Conservation (phyloP, 352 stramenopile genomes). For the Pelagophyceae sp. region DNA sequence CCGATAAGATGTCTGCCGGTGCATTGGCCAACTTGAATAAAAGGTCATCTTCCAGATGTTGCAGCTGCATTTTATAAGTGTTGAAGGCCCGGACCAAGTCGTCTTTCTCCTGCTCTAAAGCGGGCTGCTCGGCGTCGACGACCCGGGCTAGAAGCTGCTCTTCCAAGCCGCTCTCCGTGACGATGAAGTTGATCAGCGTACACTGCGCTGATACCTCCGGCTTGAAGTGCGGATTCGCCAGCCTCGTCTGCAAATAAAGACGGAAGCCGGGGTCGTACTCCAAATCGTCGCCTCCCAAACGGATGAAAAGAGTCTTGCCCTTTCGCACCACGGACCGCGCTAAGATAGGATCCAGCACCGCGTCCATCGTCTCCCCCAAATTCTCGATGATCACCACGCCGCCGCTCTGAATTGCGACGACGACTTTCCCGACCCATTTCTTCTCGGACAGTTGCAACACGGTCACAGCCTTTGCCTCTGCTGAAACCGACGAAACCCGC, state of each 20-base stretch:
- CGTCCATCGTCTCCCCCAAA: constrained; percentile 67
- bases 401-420: constrained; percentile 58
- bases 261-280: constrained; percentile 73
- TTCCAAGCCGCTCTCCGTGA: constrained; percentile 74
- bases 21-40: constrained; percentile 77
- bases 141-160: constrained; percentile 75
- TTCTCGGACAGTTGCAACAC: constrained; percentile 33
- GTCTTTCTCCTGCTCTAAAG: constrained; percentile 73
- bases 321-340: constrained; percentile 74
- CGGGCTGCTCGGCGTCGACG: constrained; percentile 73
- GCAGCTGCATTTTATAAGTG: constrained; percentile 77
- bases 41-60: constrained; percentile 73
- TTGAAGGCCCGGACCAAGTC: constrained; percentile 72
- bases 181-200: constrained; percentile 85
- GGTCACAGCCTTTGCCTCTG: constrained; percentile 19
- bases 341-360: constrained; percentile 70
- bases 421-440: constrained; percentile 55
- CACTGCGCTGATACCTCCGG: constrained; percentile 80
- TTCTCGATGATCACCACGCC: constrained; percentile 79
- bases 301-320: constrained; percentile 69
- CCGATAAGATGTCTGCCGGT: constrained; percentile 74
- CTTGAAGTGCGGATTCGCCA: constrained; percentile 79
- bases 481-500: background rate
- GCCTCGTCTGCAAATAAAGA: constrained; percentile 76
- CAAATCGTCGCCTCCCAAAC: constrained; percentile 72